Evolutionary conservation across 2,329 filamentous ascomycete genomes (phyloP), one percentile per base, ranked within the genome.

Genomic region (Botrytis hyacinthi): DNA sequence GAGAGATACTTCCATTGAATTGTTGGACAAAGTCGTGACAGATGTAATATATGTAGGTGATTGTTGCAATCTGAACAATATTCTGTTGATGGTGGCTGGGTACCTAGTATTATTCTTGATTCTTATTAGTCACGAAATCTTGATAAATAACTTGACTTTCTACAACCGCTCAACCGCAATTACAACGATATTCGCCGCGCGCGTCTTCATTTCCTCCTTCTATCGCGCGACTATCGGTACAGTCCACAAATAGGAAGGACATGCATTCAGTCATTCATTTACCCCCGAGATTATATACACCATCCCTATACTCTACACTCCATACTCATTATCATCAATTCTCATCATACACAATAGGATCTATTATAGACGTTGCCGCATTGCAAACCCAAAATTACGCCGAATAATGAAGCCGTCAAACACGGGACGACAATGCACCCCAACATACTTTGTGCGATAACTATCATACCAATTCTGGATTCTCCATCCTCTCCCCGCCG

Each of bases 401-500:
- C 63, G 44, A 37, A 42, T 18, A 66, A 51, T 66, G 44, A 66
- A n/a, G 63, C 44, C 44, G 44, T 48, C 63, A 48, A 66, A 37
- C 32, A 37, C 10, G 59, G 37, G 6, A 37, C 22, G 32, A n/a
- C 42, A 32, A 48, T 40, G 46, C 40, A 37, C 26, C 65, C 32
- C 46, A 40, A 48, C 35, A 32, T 57, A 57, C 51, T 18, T 57
- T 57, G 51, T 57, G 16, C 6, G 51, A 29, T 9, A 8, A 4
- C 35, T 14, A n/a, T 40, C 26, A 20, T 18, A 62, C 1, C 14
- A 68, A 40, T 40, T 59, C 60, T 67, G 61, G 48, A 66, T 48
- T 66, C 70, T 71, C 69, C 69, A 62, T 26, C 46, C 14, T 22
- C 32, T n/a, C 22, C 48, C 70, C 70, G 46, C 70, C 37, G 60